Percentiles rank a stretch among this genome's conserved stretches.
phyloP scores from a whole-genome alignment of 1,139 yeast species.

The Protomyces macrosporus region DNA sequence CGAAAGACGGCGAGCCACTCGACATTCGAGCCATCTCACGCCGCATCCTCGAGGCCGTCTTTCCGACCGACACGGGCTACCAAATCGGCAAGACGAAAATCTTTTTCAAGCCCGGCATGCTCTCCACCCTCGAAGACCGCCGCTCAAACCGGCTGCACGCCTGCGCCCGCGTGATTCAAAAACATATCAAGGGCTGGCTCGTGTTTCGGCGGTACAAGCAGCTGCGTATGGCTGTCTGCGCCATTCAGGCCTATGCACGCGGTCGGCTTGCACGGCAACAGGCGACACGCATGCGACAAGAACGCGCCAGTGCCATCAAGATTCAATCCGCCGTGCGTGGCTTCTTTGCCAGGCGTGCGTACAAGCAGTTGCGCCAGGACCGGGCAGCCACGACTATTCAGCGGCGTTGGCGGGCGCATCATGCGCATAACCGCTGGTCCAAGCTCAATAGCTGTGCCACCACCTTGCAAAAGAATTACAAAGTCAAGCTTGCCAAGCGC shows the following conservation, averaged over 20 bases:
- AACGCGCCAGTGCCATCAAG: constrained; percentile 43
- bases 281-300: constrained; percentile 1
- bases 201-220: constrained; percentile 53
- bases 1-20: constrained; percentile 28
- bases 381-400: constrained; percentile 68
- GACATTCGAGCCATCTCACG: constrained; percentile 46
- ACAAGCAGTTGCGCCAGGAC: constrained; percentile 54
- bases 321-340: constrained; percentile 66
- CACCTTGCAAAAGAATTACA: constrained; percentile 54
- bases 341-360: constrained; percentile 51
- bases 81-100: constrained; percentile 79
- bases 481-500: constrained; percentile 60
- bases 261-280: neutral
- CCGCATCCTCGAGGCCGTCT: constrained; percentile 57
- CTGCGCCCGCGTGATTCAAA: constrained; percentile 82
- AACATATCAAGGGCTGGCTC: constrained; percentile 47
- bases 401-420: constrained; percentile 60
- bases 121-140: constrained; percentile 80
- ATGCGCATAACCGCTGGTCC: constrained; percentile 54
- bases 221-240: constrained; percentile 39
- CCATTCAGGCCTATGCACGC: constrained; percentile 3
- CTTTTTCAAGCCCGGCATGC: constrained; percentile 89
- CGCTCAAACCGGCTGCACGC: constrained; percentile 70
- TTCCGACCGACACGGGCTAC: constrained; percentile 59
- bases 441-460: constrained; percentile 54